Percentiles rank a stretch among this genome's conserved stretches.
Evolutionary conservation across 2,329 filamentous ascomycete genomes (phyloP).

Genomic region (Leptosphaerulina australis): DNA sequence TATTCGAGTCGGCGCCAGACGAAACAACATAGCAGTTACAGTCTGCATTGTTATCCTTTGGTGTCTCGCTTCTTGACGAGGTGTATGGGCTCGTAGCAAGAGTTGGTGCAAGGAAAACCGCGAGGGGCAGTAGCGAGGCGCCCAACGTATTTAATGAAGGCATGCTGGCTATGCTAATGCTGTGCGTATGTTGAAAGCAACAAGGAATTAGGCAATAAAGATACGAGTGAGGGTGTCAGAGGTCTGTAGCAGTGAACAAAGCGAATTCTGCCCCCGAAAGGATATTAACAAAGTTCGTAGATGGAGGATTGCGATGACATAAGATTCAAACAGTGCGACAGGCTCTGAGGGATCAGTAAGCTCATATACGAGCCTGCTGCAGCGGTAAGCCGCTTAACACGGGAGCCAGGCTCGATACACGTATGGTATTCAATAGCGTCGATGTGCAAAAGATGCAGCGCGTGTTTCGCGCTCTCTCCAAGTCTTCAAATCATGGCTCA

Average conservation of each 20-base stretch:
- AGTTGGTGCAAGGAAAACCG: conserved; percentile 30
- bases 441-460: conserved; percentile 7
- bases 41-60: conserved; percentile 44
- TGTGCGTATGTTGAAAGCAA: not conserved
- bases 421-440: conserved; percentile 12
- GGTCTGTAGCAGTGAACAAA: conserved; percentile 8
- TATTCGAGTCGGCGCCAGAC: conserved; percentile 46
- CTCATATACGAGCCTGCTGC: conserved; percentile 26
- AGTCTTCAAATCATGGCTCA: conserved; percentile 12
- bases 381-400: conserved; percentile 19
- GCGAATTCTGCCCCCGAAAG: conserved; percentile 19
- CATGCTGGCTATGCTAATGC: conserved; percentile 16
- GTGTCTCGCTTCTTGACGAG: conserved; percentile 35
- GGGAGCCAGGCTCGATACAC: conserved; percentile 17
- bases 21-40: conserved; percentile 58
- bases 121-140: conserved; percentile 35
- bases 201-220: conserved; percentile 12
- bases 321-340: not conserved
- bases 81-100: conserved; percentile 36
- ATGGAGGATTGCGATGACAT: conserved; percentile 9
- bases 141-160: conserved; percentile 25
- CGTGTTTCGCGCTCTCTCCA: conserved; percentile 16
- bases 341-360: conserved; percentile 17
- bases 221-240: conserved; percentile 7
- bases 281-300: conserved; percentile 10